These are phyloP conservation scores for Phytophthora sp. DNA, from an alignment of 352 stramenopile genomes.

Conservation along the genomic window DNA sequence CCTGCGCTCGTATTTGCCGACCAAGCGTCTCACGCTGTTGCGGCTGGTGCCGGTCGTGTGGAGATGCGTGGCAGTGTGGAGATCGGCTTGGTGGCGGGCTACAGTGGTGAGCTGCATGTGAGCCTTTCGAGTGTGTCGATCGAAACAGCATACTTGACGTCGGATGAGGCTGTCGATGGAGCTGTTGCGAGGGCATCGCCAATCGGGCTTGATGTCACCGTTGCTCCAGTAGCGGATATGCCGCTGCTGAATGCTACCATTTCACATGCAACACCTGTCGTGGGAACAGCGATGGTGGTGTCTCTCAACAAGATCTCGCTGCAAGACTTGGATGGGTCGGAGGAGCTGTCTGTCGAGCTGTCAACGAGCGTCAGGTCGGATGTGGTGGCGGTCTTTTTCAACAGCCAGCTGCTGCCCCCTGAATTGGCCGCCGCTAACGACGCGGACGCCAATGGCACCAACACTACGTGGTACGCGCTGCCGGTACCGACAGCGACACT, in stretches of 20 bases:
- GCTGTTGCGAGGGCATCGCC: background rate
- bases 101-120: conserved; percentile 23
- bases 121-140: conserved; percentile 13
- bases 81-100: conserved; percentile 23
- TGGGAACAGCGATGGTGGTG: conserved; percentile 19
- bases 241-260: background rate
- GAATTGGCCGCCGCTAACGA: too few relatives aligned
- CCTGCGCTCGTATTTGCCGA: conserved; percentile 6
- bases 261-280: background rate
- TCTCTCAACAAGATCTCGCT: conserved; percentile 13
- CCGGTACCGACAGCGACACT: conserved; percentile 7
- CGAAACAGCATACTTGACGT: background rate
- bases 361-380: background rate
- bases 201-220: background rate
- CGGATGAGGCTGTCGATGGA: background rate
- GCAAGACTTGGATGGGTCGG: conserved; percentile 26
- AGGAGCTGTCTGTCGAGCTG: conserved; percentile 21
- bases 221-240: background rate
- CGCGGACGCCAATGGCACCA: background rate
- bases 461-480: conserved; percentile 13
- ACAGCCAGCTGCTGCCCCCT: conserved; percentile 14
- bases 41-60: conserved; percentile 4
- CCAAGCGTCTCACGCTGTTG: conserved; percentile 6
- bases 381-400: conserved; percentile 18
- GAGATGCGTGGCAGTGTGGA: conserved; percentile 31